Base-by-base conservation (phyloP, 2,329 filamentous ascomycete genomes). In the Alternaria longipes region DNA sequence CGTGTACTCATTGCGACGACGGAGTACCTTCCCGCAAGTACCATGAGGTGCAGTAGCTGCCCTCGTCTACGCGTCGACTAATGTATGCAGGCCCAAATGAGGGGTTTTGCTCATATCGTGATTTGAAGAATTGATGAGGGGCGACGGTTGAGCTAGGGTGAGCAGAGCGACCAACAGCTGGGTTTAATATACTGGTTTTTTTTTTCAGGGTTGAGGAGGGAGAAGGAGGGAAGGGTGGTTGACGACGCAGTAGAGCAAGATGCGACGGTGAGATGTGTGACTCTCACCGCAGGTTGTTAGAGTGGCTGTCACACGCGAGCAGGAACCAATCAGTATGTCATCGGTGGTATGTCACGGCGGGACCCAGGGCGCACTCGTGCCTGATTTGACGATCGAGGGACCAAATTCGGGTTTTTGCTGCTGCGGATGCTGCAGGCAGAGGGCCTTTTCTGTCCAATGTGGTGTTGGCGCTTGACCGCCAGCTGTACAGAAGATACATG, bases 81-180 rank as follows among this genome's bases (percentile, higher is more conserved):
- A 72, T 71, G 68, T 68, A 69, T 61, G 71, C 70, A 66, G 63
- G 67, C 70, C 67, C 66, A 63, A 71, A 64, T 62, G 60, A 63
- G 62, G 64, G 60, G 60, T 52, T 60, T 51, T 42, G 22, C 34
- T 26, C 20, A 54, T 50, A 42, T 58, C 22, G 44, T 38, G 36
- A 42, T 57, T 26, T 57, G 54, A 53, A 61, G 38, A 55, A 52
- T 57, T 53, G 20, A 57, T 47, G 58, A 60, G 54, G 47, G 46
- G 36, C 47, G 41, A 55, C 54, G 24, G n/a, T 30, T 32, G 50
- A 30, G 40, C 49, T 36, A 40, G 28, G 44, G 38, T 41, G n/a
- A 45, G 30, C 46, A 36, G 12, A 38, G 46, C 20, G 12, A 34
- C 20, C 20, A 26, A n/a, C 20, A 38, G 8, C 12, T n/a, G 32